Evolutionary conservation across 352 stramenopile species (phyloP).

Genomic region (Phytopythium montanum): DNA sequence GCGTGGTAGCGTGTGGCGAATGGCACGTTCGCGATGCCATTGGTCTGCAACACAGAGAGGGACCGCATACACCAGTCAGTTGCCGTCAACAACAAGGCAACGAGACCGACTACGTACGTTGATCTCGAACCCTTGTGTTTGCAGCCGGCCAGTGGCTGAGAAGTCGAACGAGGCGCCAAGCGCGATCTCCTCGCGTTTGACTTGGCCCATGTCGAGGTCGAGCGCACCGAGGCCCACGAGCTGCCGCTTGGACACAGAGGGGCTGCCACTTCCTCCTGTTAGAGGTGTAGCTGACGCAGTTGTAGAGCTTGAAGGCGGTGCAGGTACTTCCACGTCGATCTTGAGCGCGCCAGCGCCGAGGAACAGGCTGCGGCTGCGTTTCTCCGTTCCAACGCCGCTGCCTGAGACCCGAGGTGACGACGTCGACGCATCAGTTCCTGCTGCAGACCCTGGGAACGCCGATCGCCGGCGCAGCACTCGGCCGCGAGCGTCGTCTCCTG

Average conservation of each 20-base stretch:
- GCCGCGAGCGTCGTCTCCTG: conserved; percentile 18
- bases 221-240: conserved; percentile 29
- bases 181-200: conserved; percentile 54
- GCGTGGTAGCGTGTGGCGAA: conserved; percentile 28
- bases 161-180: conserved; percentile 80
- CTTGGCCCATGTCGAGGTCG: conserved; percentile 59
- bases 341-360: conserved; percentile 33
- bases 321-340: conserved; percentile 38
- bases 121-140: conserved; percentile 86
- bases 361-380: conserved; percentile 8
- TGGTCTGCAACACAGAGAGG: conserved; percentile 32
- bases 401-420: conserved; percentile 3
- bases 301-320: background rate
- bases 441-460: background rate
- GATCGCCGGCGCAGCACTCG: conserved; percentile 19
- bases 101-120: conserved; percentile 34
- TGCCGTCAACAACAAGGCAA: background rate
- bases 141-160: conserved; percentile 60
- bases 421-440: background rate
- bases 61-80: conserved; percentile 2
- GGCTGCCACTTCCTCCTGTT: background rate
- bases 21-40: conserved; percentile 66
- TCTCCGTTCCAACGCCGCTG: background rate
- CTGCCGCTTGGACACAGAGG: conserved; percentile 9
- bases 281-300: background rate